A percentile compares a stretch with the other conserved stretches of the same genome.
phyloP scores from a whole-genome alignment of 2,329 filamentous ascomycete genomes.

The Penicillium sp. region DNA sequence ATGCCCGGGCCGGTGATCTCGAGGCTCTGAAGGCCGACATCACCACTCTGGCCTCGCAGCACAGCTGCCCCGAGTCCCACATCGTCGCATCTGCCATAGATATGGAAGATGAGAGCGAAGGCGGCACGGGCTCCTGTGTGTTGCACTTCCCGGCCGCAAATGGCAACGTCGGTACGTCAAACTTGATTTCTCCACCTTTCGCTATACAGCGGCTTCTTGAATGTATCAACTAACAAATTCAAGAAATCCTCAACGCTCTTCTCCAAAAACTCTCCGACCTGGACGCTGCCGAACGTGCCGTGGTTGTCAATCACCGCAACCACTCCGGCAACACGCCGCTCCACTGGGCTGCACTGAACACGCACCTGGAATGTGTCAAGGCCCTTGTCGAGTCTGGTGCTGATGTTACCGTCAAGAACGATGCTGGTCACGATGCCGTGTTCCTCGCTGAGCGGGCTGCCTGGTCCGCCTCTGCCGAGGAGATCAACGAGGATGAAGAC shows the following conservation, averaged over 20 bases:
- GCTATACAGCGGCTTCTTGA: neutral
- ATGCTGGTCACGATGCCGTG: constrained; percentile 76
- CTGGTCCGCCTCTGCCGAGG: constrained; percentile 60
- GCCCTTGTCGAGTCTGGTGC: constrained; percentile 73
- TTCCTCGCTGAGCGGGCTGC: constrained; percentile 71
- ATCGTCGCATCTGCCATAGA: constrained; percentile 71
- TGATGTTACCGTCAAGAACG: constrained; percentile 74
- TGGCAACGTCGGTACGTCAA: constrained; percentile 70
- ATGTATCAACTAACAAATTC: neutral
- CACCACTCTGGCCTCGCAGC: constrained; percentile 59
- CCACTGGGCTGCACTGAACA: constrained; percentile 91
- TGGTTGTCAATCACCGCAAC: constrained; percentile 59
- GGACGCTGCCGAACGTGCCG: constrained; percentile 19
- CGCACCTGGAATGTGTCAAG: constrained; percentile 78
- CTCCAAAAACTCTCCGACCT: constrained; percentile 40
- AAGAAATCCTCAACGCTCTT: constrained; percentile 50
- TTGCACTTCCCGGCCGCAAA: constrained; percentile 94
- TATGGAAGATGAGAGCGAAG: constrained; percentile 70
- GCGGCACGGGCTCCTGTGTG: constrained; percentile 46
- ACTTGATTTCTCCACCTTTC: neutral
- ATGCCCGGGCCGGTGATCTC: constrained; percentile 74
- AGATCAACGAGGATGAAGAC: constrained; percentile 20
- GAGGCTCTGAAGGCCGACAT: constrained; percentile 64
- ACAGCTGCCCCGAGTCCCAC: constrained; percentile 59
- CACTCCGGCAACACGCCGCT: constrained; percentile 83